Conservation (phyloP, 805 yeast species). For the Torulaspora quercuum region DNA sequence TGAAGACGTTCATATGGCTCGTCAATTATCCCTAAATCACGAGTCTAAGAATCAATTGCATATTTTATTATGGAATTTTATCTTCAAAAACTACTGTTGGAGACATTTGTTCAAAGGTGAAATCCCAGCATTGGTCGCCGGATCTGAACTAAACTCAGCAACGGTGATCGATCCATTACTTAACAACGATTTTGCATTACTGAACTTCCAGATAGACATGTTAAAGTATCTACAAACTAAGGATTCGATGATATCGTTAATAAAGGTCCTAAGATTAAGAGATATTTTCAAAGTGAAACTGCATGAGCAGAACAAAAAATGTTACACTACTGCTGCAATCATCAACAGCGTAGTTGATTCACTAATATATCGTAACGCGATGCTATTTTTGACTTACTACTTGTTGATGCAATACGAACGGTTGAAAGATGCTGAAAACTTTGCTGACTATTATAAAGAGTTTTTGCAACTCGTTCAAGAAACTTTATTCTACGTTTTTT, state of each 20-base stretch:
- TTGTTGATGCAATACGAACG: constrained; percentile 29
- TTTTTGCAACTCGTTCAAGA: constrained; percentile 29
- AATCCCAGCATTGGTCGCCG: constrained; percentile 23
- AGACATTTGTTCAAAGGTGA: constrained; percentile 32
- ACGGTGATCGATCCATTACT: constrained; percentile 30
- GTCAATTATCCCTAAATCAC: constrained; percentile 27
- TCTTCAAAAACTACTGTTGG: constrained; percentile 31
- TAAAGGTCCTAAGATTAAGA: constrained; percentile 19
- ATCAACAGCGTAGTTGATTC: constrained; percentile 30
- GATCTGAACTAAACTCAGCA: constrained; percentile 20
- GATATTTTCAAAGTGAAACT: constrained; percentile 22
- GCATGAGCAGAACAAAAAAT: constrained; percentile 25
- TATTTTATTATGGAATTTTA: constrained; percentile 30
- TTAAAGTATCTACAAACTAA: constrained; percentile 30
- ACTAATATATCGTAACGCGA: constrained; percentile 29
- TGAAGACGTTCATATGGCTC: constrained; percentile 32
- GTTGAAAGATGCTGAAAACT: constrained; percentile 19
- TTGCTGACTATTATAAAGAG: constrained; percentile 22
- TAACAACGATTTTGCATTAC: constrained; percentile 20
- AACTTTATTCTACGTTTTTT: constrained; percentile 32
- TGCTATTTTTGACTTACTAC: constrained; percentile 25
- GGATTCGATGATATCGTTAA: constrained; percentile 24
- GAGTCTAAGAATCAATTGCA: constrained; percentile 25
- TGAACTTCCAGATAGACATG: constrained; percentile 26
- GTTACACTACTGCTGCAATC: constrained; percentile 25